A percentile compares a stretch with the other conserved stretches of the same genome.
Conservation (phyloP, 768 basidiomycete species). For the Pluteus cervinus region DNA sequence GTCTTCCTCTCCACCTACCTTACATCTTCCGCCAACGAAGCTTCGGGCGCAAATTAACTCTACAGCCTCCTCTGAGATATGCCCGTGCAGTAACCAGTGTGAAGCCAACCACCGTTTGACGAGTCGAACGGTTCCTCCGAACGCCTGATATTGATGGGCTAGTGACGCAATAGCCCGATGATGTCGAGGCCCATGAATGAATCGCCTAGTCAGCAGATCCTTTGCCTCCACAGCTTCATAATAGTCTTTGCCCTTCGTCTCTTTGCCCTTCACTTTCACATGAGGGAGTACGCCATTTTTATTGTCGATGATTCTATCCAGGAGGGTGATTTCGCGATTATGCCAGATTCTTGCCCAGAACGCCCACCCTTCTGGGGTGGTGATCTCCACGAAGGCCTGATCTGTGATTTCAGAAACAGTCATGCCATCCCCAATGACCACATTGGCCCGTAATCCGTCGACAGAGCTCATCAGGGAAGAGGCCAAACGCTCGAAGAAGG, state of each 20-base stretch:
- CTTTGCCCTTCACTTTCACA: slow-evolving; percentile 22
- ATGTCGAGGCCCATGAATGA: slow-evolving; percentile 76
- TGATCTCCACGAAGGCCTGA: slow-evolving; percentile 64
- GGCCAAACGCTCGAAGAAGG: slow-evolving; percentile 82
- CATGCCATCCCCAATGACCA: slow-evolving; percentile 51
- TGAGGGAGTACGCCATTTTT: slow-evolving; percentile 33
- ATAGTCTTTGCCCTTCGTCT: slow-evolving; percentile 39
- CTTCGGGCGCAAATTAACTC: slow-evolving; percentile 81
- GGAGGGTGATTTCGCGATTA: slow-evolving; percentile 74
- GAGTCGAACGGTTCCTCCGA: slow-evolving; percentile 78
- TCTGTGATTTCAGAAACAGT: slow-evolving; percentile 57
- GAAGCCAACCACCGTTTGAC: slow-evolving; percentile 90
- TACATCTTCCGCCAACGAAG: slow-evolving; percentile 54
- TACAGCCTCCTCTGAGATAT: slow-evolving; percentile 71
- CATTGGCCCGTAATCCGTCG: slow-evolving; percentile 45
- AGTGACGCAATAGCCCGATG: slow-evolving; percentile 79
- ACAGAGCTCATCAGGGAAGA: slow-evolving; percentile 49
- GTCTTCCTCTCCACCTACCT: slow-evolving; percentile 24
- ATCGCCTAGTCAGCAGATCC: slow-evolving; percentile 60
- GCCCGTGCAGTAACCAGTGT: slow-evolving; percentile 78
- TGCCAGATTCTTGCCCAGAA: slow-evolving; percentile 84
- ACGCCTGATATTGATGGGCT: slow-evolving; percentile 74
- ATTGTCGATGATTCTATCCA: slow-evolving; percentile 61
- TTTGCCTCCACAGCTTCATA: slow-evolving; percentile 51
- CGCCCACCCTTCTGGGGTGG: slow-evolving; percentile 80